Percentiles rank a stretch among this genome's conserved stretches.
phyloP scores from a whole-genome alignment of 164 flowering plant species.

The Umbilicus rupestris region DNA sequence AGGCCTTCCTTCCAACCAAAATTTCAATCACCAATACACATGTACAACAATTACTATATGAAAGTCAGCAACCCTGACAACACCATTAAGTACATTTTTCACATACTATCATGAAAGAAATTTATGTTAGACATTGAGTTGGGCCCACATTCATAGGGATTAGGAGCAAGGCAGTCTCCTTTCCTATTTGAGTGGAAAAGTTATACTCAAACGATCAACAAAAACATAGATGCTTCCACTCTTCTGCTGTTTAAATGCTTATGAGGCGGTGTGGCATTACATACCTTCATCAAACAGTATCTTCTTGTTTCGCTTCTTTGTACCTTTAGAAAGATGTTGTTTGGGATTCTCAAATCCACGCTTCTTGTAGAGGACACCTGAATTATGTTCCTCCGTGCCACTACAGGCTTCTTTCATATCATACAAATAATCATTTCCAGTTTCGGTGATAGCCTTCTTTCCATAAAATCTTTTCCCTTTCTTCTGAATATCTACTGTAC shows the following conservation, averaged over 20 bases:
- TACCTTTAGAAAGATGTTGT: conserved; percentile 26
- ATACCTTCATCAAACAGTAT: conserved; percentile 38
- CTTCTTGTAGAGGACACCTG: conserved; percentile 24
- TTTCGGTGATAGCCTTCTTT: conserved; percentile 27
- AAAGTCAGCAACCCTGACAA: background rate
- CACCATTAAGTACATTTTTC: background rate
- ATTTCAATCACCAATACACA: background rate
- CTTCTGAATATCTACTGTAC: conserved; percentile 19
- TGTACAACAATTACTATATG: background rate
- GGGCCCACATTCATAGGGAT: background rate
- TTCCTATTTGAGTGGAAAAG: background rate
- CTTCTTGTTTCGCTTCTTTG: conserved; percentile 48
- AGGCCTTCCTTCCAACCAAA: background rate
- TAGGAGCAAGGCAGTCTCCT: background rate
- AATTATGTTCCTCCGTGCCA: conserved; percentile 53
- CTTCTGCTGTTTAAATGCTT: background rate
- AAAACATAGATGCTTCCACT: background rate
- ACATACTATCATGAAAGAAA: background rate
- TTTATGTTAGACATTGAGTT: background rate
- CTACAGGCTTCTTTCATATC: conserved; percentile 64
- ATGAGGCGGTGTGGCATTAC: background rate
- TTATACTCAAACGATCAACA: background rate
- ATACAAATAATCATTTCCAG: conserved; percentile 29
- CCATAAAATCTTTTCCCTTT: conserved; percentile 30
- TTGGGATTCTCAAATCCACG: conserved; percentile 32